phyloP scores from a whole-genome alignment of 495 filamentous ascomycete genomes.

The Penicillium silybi region DNA sequence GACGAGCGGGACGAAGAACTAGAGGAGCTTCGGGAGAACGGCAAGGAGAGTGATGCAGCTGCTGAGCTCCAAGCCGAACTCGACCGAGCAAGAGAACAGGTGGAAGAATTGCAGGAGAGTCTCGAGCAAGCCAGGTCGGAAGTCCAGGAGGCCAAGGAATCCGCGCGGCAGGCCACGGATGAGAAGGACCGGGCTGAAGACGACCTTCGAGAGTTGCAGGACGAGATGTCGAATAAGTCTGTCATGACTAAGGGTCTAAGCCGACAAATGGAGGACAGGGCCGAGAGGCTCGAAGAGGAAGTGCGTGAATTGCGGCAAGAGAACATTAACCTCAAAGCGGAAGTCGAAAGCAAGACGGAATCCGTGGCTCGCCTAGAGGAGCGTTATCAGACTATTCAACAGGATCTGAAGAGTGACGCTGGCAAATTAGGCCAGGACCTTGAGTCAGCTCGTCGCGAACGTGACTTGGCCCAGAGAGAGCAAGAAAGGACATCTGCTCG shows the following conservation, averaged over 20 bases:
- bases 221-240: constrained; percentile 76
- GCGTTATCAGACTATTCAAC: constrained; percentile 38
- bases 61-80: constrained; percentile 49
- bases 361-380: constrained; percentile 38
- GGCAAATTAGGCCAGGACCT: constrained; percentile 42
- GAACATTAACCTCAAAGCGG: constrained; percentile 45
- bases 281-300: constrained; percentile 60
- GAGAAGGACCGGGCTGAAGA: constrained; percentile 52
- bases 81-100: constrained; percentile 52
- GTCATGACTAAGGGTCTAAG: constrained; percentile 71
- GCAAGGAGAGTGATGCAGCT: constrained; percentile 49
- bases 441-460: constrained; percentile 34
- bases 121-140: constrained; percentile 49
- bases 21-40: constrained; percentile 53
- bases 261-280: constrained; percentile 70
- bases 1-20: constrained; percentile 65
- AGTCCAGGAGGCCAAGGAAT: constrained; percentile 54
- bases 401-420: constrained; percentile 40
- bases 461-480: constrained; percentile 33
- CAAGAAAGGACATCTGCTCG: constrained; percentile 39
- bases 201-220: constrained; percentile 58
- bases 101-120: constrained; percentile 60
- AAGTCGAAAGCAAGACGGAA: constrained; percentile 47
- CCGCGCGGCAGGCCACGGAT: constrained; percentile 58
- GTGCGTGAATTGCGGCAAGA: constrained; percentile 57